These are phyloP conservation scores for Carex cristatella DNA, from an alignment of 176 grass and related monocot species.

Conservation along the genomic window DNA sequence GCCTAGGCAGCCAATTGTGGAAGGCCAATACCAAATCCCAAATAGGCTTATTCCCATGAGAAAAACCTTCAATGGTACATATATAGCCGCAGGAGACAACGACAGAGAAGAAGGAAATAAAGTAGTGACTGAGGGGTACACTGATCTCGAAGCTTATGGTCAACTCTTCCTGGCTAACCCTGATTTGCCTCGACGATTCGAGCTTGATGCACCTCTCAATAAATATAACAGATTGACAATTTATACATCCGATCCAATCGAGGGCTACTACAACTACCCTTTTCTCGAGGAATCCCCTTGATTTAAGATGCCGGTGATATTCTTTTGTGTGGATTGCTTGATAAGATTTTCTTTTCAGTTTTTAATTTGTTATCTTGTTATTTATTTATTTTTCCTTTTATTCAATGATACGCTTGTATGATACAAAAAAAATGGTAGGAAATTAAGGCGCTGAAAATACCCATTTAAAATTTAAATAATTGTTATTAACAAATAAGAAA, in stretches of 20 bases:
- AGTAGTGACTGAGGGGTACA: constrained; percentile 29
- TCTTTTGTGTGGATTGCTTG: background rate
- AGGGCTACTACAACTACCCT: constrained; percentile 39
- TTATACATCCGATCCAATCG: constrained; percentile 34
- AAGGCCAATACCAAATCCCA: constrained; percentile 15
- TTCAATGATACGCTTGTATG: background rate
- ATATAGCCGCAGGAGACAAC: constrained; percentile 32
- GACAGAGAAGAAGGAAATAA: constrained; percentile 41
- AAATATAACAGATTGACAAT: constrained; percentile 35
- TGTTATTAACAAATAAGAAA: no score
- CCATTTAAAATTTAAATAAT: no score
- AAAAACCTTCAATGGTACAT: constrained; percentile 34
- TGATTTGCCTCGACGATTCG: constrained; percentile 12
- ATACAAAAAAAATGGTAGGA: no score
- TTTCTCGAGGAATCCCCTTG: constrained; percentile 11
- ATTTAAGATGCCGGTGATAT: background rate
- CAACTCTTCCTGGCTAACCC: constrained; percentile 42
- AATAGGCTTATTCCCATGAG: constrained; percentile 29
- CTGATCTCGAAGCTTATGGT: constrained; percentile 33
- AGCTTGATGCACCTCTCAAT: constrained; percentile 31
- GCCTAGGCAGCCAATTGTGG: constrained; percentile 16
- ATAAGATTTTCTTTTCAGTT: background rate
- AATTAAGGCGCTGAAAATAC: no score
- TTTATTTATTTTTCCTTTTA: background rate
- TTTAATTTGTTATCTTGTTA: background rate